Conservation (phyloP, 2,329 filamentous ascomycete species). For the Alternaria solani region DNA sequence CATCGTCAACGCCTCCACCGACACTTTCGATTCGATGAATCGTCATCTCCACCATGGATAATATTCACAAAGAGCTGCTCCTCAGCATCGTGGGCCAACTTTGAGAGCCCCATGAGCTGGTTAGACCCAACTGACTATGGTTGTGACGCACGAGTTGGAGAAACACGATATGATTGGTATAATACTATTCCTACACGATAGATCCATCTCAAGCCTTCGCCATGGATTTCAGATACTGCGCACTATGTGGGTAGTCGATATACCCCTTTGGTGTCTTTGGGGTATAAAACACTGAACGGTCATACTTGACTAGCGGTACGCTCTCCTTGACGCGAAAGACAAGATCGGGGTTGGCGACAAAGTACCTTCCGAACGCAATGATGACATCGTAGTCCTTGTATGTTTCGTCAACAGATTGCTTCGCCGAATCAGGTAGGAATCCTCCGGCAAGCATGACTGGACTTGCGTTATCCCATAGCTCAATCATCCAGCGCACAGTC, state of each 20-base stretch:
- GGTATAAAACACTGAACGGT: conserved; percentile 38
- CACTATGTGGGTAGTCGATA: conserved; percentile 21
- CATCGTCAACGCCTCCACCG: neutral
- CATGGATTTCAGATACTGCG: conserved; percentile 13
- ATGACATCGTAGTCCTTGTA: conserved; percentile 42
- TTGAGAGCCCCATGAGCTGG: neutral
- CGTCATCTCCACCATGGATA: neutral
- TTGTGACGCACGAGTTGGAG: neutral
- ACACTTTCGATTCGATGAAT: neutral
- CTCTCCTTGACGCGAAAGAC: conserved; percentile 53
- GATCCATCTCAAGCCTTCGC: neutral
- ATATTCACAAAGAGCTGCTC: conserved; percentile 1
- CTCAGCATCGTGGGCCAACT: neutral
- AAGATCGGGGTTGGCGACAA: conserved; percentile 57
- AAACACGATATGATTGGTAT: neutral
- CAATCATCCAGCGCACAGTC: conserved; percentile 23
- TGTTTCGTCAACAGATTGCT: conserved; percentile 43
- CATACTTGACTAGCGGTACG: conserved; percentile 51
- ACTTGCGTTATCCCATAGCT: conserved; percentile 10
- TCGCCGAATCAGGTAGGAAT: conserved; percentile 46
- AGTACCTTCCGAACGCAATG: conserved; percentile 56
- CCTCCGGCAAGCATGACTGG: conserved; percentile 52
- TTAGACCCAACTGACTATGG: neutral
- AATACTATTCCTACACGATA: neutral
- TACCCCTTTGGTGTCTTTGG: conserved; percentile 24